Conservation (phyloP, 2,329 filamentous ascomycete species). For the Beauveria medogensis region DNA sequence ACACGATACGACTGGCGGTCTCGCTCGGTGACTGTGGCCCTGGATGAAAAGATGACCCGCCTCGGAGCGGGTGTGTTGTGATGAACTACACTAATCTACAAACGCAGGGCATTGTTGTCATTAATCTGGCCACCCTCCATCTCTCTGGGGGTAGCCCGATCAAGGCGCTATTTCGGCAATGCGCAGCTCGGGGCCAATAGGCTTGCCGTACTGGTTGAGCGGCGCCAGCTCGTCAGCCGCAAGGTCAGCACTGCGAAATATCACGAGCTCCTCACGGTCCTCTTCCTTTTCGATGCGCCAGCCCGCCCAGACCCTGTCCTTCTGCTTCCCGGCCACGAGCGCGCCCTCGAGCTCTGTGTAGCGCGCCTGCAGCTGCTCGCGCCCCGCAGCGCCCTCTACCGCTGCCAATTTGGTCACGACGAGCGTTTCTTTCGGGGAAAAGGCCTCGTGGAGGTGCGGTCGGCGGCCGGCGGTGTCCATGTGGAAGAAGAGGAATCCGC, state of each 20-base stretch:
- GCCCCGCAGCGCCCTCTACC: conserved; percentile 21
- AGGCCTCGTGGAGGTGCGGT: conserved; percentile 18
- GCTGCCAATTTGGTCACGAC: conserved; percentile 29
- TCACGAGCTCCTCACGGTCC: conserved; percentile 28
- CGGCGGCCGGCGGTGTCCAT: conserved; percentile 25
- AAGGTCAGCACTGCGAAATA: conserved; percentile 31
- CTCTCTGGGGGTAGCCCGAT: background rate
- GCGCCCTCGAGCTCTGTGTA: conserved; percentile 26
- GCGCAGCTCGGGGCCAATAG: background rate
- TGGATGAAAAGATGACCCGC: background rate
- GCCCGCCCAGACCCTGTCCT: conserved; percentile 27
- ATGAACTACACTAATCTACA: background rate
- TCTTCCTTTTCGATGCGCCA: conserved; percentile 34
- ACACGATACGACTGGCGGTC: background rate
- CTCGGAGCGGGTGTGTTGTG: background rate
- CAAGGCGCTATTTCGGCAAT: conserved; percentile 1
- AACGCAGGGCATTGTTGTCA: background rate
- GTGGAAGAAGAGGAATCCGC: conserved; percentile 33
- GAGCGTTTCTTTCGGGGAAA: conserved; percentile 21
- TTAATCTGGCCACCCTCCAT: background rate
- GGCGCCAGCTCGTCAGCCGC: conserved; percentile 24
- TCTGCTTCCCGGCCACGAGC: conserved; percentile 22
- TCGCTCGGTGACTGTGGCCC: background rate
- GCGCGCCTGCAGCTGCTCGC: conserved; percentile 24
- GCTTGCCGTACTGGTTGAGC: conserved; percentile 12